Percentiles rank a stretch among this genome's conserved stretches.
phyloP scores from a whole-genome alignment of 129 eudicot genomes.

The Flaveria sonorensis region DNA sequence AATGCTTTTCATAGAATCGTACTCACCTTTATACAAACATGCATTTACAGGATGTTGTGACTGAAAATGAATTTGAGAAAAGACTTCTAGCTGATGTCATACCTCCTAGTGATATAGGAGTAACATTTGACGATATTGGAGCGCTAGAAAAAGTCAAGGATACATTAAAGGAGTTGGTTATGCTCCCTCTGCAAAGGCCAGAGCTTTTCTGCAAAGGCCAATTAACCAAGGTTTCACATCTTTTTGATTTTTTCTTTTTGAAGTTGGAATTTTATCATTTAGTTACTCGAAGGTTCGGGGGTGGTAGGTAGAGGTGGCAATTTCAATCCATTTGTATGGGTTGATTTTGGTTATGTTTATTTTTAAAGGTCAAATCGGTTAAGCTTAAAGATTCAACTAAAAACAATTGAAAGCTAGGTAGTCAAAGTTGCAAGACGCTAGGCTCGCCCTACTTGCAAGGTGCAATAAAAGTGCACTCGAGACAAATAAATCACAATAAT shows the following conservation, averaged over 20 bases:
- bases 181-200: conserved; percentile 96
- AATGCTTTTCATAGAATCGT: neutral
- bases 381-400: neutral
- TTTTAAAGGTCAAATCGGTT: neutral
- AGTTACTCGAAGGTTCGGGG: neutral
- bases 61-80: conserved; percentile 95
- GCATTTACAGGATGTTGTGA: conserved; percentile 70
- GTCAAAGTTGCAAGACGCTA: neutral
- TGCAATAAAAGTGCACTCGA: neutral
- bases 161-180: conserved; percentile 90
- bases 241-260: neutral
- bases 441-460: neutral
- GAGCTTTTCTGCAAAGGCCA: conserved; percentile 99
- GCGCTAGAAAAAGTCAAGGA: conserved; percentile 96
- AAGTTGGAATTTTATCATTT: neutral
- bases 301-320: neutral
- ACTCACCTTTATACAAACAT: neutral
- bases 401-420: neutral
- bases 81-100: conserved; percentile 89
- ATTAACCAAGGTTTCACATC: conserved; percentile 66
- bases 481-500: neutral
- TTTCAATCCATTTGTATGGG: neutral
- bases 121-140: conserved; percentile 96
- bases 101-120: conserved; percentile 95
- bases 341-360: neutral